Evolutionary conservation across 768 basidiomycete genomes (phyloP), one percentile per base, ranked within the genome.

Genomic region (Boletus sensibilis): DNA sequence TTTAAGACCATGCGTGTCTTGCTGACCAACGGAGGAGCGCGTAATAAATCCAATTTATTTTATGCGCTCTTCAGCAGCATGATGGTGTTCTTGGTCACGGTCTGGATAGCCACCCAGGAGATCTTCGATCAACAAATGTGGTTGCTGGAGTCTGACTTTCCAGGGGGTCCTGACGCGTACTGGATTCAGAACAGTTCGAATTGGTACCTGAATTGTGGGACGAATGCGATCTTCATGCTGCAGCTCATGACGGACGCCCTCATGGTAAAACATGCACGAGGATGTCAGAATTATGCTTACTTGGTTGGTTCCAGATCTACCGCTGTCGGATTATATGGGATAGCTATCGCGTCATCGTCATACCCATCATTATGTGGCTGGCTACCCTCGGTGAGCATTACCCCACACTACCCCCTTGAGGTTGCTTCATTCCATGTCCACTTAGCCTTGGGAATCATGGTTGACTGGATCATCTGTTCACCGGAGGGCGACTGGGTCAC

Each of bases 261-360:
- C 9, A 64, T 67, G 65, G 64, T 66, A 47, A 38, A 43, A 27
- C 37, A n/a, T 23, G 16, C 3, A 18, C 3, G 1, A 40, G 5
- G 18, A 21, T 23, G 14, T 51, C 10, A 9, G 18, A n/a, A 31
- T 9, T 11, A 4, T 44, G n/a, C 25, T 65, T 25, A 68, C 14
- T 35, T 21, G 34, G 11, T 47, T 44, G 27, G 5, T 56, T 74
- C 27, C 46, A 79, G 78, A 67, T 79, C n/a, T 68, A 75, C 53
- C 77, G 76, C 27, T 75, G 74, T 61, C 71, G 58, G 38, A 57
- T 76, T 27, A 55, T 78, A 35, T 78, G 73, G 72, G 37, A 65
- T 31, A 61, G 35, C 37, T 23, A 56, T 47, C 34, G 33, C 7
- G 56, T 42, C 21, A 27, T 65, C 23, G 2, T 60, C 14, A 11